phyloP scores from a whole-genome alignment of 352 stramenopile species.

The Pythium biforme region DNA sequence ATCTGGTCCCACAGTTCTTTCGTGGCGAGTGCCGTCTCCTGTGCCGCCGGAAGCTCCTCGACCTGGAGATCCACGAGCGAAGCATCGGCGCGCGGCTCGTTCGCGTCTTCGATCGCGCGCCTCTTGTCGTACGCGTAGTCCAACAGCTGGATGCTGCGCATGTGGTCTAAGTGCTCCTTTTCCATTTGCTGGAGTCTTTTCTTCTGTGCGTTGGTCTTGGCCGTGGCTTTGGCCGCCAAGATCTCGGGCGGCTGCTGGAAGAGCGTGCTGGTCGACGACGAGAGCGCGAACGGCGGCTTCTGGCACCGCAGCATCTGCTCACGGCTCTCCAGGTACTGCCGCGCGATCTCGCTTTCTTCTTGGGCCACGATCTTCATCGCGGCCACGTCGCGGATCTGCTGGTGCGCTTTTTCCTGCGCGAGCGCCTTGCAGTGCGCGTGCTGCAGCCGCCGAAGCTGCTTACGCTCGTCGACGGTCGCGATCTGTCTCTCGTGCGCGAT shows the following conservation, averaged over 20 bases:
- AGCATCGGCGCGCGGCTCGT: slow-evolving; percentile 51
- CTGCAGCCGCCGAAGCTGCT: slow-evolving; percentile 46
- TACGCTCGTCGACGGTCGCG: slow-evolving; percentile 43
- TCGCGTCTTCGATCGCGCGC: slow-evolving; percentile 42
- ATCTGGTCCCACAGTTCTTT: slow-evolving; percentile 58
- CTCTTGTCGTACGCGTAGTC: slow-evolving; percentile 74
- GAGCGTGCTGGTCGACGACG: slow-evolving; percentile 66
- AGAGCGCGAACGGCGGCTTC: slow-evolving; percentile 56
- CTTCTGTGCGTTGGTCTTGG: slow-evolving; percentile 42
- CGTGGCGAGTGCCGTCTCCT: slow-evolving; percentile 34
- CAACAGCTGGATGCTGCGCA: slow-evolving; percentile 66
- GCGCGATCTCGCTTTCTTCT: slow-evolving; percentile 47
- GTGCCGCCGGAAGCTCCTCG: slow-evolving; percentile 31
- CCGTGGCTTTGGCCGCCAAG: slow-evolving; percentile 55
- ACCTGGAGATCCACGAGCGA: slow-evolving; percentile 49
- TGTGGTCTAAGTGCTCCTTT: slow-evolving; percentile 60
- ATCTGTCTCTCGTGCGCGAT: slow-evolving; percentile 41
- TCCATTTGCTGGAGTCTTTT: slow-evolving; percentile 45
- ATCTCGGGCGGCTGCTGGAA: slow-evolving; percentile 66
- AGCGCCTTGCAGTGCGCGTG: slow-evolving; percentile 55
- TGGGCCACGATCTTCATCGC: slow-evolving; percentile 58
- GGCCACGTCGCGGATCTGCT: slow-evolving; percentile 46
- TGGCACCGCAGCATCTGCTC: slow-evolving; percentile 47
- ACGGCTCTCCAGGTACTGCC: slow-evolving; percentile 40
- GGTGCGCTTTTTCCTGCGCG: slow-evolving; percentile 37